Conservation (phyloP, 495 filamentous ascomycete species). For the Aspergillus sclerotiicarbonarius region DNA sequence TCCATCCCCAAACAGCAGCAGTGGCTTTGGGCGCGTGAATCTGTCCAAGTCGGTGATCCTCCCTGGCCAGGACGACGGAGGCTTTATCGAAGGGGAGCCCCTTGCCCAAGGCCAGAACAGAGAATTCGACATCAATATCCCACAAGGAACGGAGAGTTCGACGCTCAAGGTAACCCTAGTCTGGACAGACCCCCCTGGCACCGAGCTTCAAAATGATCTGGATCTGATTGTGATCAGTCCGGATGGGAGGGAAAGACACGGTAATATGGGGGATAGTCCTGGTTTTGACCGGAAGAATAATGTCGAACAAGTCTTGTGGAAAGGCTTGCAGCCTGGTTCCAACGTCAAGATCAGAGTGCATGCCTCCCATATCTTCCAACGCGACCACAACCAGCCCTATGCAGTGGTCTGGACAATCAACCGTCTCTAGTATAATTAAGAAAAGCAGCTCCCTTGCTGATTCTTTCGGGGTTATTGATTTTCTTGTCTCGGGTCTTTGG, state of each 20-base stretch:
- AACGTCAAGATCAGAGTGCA: no score
- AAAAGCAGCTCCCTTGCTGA: no score
- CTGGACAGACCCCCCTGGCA: conserved; percentile 9
- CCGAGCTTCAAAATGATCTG: conserved; percentile 13
- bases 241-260: conserved; percentile 5
- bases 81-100: not conserved
- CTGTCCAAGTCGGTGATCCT: conserved; percentile 10
- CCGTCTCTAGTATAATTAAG: no score
- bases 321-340: not conserved
- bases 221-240: conserved; percentile 4
- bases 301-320: conserved; percentile 13
- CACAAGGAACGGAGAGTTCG: not conserved
- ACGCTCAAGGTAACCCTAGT: conserved; percentile 14
- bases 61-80: not conserved
- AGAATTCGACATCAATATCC: conserved; percentile 2
- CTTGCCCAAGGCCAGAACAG: not conserved
- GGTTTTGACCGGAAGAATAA: conserved; percentile 14
- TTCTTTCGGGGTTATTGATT: no score
- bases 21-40: conserved; percentile 15
- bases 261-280: conserved; percentile 6
- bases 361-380: no score
- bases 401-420: no score
- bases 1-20: conserved; percentile 1
- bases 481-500: no score
- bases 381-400: no score